phyloP scores from a whole-genome alignment of 2,329 filamentous ascomycete genomes.

The Phoma sp. region DNA sequence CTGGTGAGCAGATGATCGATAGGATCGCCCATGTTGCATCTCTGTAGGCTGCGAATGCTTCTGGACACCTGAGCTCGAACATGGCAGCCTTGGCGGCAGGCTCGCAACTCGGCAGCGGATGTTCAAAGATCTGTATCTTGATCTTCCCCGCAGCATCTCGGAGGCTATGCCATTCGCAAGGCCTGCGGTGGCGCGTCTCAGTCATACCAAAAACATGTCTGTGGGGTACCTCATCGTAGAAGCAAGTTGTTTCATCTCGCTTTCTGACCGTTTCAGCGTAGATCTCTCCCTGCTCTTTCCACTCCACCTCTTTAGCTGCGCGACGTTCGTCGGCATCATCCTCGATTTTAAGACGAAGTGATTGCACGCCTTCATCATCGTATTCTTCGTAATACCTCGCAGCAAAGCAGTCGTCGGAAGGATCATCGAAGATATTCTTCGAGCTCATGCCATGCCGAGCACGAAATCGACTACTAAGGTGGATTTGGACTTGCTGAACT shows the following conservation, averaged over 20 bases:
- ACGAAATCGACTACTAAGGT: constrained; percentile 53
- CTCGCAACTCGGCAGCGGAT: constrained; percentile 53
- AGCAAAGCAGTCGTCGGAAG: constrained; percentile 53
- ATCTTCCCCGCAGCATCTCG: constrained; percentile 47
- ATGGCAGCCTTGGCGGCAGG: constrained; percentile 52
- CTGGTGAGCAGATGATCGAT: constrained; percentile 38
- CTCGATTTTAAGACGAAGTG: constrained; percentile 49
- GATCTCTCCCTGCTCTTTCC: constrained; percentile 35
- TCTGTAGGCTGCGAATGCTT: constrained; percentile 56
- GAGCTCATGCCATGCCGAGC: constrained; percentile 9
- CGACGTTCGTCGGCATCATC: constrained; percentile 33
- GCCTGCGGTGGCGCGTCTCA: constrained; percentile 6
- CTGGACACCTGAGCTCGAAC: constrained; percentile 60
- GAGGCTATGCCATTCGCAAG: constrained; percentile 45
- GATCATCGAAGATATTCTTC: constrained; percentile 58
- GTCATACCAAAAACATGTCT: neutral
- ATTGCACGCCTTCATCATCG: constrained; percentile 11
- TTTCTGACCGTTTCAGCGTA: constrained; percentile 20
- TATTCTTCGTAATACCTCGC: constrained; percentile 52
- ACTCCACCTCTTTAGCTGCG: constrained; percentile 49
- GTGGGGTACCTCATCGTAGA: constrained; percentile 38
- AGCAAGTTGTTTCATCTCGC: constrained; percentile 39
- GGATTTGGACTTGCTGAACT: constrained; percentile 57
- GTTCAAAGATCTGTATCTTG: constrained; percentile 57
- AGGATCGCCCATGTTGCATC: constrained; percentile 60